A percentile compares a stretch with the other conserved stretches of the same genome.
These are phyloP conservation scores for Trichosporon ovoides DNA, from an alignment of 1,284 basidiomycete species.

Conservation along the genomic window DNA sequence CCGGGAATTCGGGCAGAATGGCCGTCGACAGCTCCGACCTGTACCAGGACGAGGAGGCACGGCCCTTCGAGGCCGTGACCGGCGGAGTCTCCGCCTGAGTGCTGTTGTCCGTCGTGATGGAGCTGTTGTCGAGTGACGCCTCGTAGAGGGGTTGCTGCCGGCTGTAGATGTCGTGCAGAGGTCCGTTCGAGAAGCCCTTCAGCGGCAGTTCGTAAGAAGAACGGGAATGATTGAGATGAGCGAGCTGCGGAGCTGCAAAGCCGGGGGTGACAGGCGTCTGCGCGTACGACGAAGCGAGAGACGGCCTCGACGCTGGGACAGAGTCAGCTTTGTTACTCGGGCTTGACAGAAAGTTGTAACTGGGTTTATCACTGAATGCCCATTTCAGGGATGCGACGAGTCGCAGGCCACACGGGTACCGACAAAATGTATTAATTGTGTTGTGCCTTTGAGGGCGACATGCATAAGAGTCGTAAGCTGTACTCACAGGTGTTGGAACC, in stretches of 20 bases:
- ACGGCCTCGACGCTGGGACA: constrained; percentile 9
- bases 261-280: constrained; percentile 5
- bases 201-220: background rate
- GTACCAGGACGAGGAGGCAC: constrained; percentile 2
- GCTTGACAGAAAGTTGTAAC: background rate
- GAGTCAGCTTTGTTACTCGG: background rate
- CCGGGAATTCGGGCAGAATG: constrained; percentile 32
- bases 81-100: background rate
- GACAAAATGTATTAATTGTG: no score
- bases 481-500: constrained; percentile 19
- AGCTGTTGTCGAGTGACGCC: constrained; percentile 2
- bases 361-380: background rate
- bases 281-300: constrained; percentile 9
- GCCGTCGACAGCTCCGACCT: constrained; percentile 16
- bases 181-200: background rate
- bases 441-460: background rate
- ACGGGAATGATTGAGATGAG: background rate
- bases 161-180: background rate
- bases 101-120: background rate
- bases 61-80: background rate
- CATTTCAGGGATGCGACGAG: background rate
- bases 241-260: constrained; percentile 9
- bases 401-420: background rate
- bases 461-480: background rate
- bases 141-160: background rate